These are phyloP conservation scores for Trametes polyzona DNA, from an alignment of 1,284 basidiomycete genomes.

Conservation along the genomic window DNA sequence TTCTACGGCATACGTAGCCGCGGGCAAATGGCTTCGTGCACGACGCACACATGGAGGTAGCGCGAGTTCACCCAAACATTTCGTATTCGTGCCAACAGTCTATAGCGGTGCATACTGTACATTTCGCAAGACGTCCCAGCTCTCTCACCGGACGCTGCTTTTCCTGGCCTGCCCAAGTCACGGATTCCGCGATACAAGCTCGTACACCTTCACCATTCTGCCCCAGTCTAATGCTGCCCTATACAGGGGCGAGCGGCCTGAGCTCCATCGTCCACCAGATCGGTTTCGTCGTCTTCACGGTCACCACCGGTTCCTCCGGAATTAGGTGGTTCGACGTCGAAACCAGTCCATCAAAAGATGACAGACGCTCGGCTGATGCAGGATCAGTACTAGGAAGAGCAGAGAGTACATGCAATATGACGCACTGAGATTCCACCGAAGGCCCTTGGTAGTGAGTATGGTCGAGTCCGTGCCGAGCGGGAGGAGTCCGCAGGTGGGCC, in stretches of 20 bases:
- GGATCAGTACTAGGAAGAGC: not conserved
- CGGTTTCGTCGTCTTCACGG: constrained; percentile 77
- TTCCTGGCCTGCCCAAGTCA: too few relatives aligned
- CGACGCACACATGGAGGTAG: too few relatives aligned
- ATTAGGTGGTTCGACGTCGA: constrained; percentile 93
- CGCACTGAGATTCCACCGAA: constrained; percentile 90
- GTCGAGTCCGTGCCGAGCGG: constrained; percentile 85
- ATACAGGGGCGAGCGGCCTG: constrained; percentile 10
- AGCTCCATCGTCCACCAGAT: constrained; percentile 77
- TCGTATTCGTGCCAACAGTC: too few relatives aligned
- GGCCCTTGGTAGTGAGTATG: constrained; percentile 78
- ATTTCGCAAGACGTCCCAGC: not conserved
- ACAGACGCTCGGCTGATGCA: constrained; percentile 55
- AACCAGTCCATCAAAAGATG: constrained; percentile 80
- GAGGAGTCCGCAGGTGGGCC: constrained; percentile 91
- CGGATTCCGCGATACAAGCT: too few relatives aligned
- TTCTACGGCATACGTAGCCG: too few relatives aligned
- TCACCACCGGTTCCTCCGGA: constrained; percentile 61
- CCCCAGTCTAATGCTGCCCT: not conserved
- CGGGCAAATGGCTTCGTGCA: too few relatives aligned
- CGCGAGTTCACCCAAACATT: too few relatives aligned
- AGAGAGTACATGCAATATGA: constrained; percentile 8
- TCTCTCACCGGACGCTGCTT: not conserved
- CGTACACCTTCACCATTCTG: not conserved
- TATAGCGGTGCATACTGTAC: not conserved